These are phyloP conservation scores for Hibiscus tridactylites DNA, from an alignment of 345 rosid species.

Conservation along the genomic window DNA sequence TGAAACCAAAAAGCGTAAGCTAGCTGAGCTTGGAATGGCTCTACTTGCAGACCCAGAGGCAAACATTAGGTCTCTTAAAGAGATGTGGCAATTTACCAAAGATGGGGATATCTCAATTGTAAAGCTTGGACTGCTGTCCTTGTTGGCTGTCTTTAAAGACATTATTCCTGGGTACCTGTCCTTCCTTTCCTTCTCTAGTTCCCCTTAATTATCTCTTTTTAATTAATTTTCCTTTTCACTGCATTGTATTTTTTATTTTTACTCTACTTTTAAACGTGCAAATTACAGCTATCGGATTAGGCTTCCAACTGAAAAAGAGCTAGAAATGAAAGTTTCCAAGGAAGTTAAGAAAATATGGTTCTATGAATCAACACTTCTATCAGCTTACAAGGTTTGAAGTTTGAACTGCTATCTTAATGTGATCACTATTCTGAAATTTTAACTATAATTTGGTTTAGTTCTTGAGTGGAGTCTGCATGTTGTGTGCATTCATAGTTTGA, in stretches of 20 bases:
- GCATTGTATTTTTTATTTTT: background rate
- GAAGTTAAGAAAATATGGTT: conserved; percentile 82
- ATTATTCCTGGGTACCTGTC: conserved; percentile 78
- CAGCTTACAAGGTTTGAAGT: conserved; percentile 79
- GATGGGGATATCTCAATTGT: conserved; percentile 54
- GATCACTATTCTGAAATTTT: background rate
- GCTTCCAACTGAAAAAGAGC: conserved; percentile 95
- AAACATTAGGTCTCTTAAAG: conserved; percentile 62
- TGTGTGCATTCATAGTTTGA: background rate
- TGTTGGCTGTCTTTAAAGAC: conserved; percentile 89
- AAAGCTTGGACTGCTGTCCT: conserved; percentile 65
- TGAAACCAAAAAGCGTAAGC: conserved; percentile 55
- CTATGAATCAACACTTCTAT: conserved; percentile 76
- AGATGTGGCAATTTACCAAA: conserved; percentile 53
- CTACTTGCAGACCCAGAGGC: conserved; percentile 77
- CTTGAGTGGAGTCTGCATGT: conserved; percentile 4
- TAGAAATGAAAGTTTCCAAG: conserved; percentile 94
- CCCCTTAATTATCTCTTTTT: conserved; percentile 4
- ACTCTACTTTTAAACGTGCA: background rate
- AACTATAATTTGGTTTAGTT: background rate
- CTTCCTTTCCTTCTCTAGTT: conserved; percentile 1
- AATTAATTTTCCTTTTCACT: background rate
- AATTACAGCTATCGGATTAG: conserved; percentile 76
- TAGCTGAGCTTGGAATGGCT: conserved; percentile 75
- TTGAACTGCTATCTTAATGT: conserved; percentile 1